A percentile compares a stretch with the other conserved stretches of the same genome.
Conservation (phyloP, 352 stramenopile genomes). For the Phytopythium chamaehyphon region DNA sequence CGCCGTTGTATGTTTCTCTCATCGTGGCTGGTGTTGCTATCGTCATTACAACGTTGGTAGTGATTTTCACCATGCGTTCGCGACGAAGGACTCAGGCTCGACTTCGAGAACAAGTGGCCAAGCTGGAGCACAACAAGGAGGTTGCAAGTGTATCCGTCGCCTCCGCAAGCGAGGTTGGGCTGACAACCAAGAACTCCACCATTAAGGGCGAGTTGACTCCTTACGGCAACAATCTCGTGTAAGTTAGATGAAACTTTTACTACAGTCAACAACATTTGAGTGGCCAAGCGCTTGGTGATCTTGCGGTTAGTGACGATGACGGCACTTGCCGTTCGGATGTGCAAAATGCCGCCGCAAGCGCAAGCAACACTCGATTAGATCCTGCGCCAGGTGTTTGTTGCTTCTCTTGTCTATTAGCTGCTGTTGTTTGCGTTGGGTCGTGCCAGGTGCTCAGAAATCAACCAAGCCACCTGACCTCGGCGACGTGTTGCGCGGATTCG, state of each 20-base stretch:
- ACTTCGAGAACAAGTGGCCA: constrained; percentile 14
- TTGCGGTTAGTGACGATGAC: neutral
- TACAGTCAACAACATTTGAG: neutral
- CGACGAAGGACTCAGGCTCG: constrained; percentile 11
- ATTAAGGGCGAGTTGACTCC: constrained; percentile 10
- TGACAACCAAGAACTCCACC: constrained; percentile 11
- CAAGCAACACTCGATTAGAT: no score
- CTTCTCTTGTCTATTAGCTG: no score
- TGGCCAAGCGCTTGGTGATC: no score
- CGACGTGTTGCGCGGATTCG: no score
- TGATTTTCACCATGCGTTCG: constrained; percentile 10
- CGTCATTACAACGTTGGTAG: constrained; percentile 9
- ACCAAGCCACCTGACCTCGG: no score
- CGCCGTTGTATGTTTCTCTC: constrained; percentile 21
- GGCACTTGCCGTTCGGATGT: no score
- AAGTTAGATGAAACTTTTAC: constrained; percentile 1
- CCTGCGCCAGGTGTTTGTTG: no score
- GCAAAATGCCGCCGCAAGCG: no score
- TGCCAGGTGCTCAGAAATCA: no score
- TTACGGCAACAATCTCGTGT: constrained; percentile 42
- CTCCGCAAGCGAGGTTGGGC: constrained; percentile 12
- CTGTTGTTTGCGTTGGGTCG: no score
- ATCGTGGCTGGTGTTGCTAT: constrained; percentile 19
- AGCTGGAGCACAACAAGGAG: constrained; percentile 16
- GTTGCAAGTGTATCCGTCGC: constrained; percentile 14